phyloP scores from a whole-genome alignment of 1,284 basidiomycete species.

The Mycena sp. region DNA sequence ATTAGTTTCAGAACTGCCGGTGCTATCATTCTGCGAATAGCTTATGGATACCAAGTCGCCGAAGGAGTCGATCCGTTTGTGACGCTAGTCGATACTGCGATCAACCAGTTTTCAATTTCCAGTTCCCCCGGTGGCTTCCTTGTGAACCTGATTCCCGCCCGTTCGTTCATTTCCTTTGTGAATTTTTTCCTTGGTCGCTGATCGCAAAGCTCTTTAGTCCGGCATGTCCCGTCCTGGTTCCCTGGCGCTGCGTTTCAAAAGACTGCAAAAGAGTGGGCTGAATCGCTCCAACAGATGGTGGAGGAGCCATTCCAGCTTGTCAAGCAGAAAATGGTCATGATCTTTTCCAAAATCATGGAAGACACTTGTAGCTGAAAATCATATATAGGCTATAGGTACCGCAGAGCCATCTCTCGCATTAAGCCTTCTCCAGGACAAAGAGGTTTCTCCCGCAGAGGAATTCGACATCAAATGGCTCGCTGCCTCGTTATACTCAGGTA shows the following conservation, averaged over 20 bases:
- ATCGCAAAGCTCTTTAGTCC: slow-evolving; percentile 18
- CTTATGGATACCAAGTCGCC: slow-evolving; percentile 62
- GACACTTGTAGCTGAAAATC: not conserved
- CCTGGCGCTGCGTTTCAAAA: slow-evolving; percentile 36
- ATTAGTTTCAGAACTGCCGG: slow-evolving; percentile 57
- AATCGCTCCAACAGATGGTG: slow-evolving; percentile 27
- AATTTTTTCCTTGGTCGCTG: too few relatives aligned
- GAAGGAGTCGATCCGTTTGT: slow-evolving; percentile 40
- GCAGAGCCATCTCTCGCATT: slow-evolving; percentile 31
- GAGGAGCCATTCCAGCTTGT: slow-evolving; percentile 31
- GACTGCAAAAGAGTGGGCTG: slow-evolving; percentile 25
- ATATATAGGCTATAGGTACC: slow-evolving; percentile 28
- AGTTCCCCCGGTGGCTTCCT: slow-evolving; percentile 37
- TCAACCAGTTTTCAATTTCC: slow-evolving; percentile 26
- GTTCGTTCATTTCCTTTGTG: slow-evolving; percentile 32
- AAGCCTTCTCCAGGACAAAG: too few relatives aligned
- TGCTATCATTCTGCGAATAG: slow-evolving; percentile 64
- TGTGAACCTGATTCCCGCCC: slow-evolving; percentile 41
- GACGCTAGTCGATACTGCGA: slow-evolving; percentile 33
- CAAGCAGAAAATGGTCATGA: slow-evolving; percentile 34
- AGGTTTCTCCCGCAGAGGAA: slow-evolving; percentile 27
- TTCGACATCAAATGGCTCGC: slow-evolving; percentile 36
- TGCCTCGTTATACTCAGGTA: slow-evolving; percentile 33
- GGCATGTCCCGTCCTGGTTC: slow-evolving; percentile 35
- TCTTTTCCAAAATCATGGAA: not conserved